phyloP scores from a whole-genome alignment of 352 stramenopile species.

The Phytophthora syringae region DNA sequence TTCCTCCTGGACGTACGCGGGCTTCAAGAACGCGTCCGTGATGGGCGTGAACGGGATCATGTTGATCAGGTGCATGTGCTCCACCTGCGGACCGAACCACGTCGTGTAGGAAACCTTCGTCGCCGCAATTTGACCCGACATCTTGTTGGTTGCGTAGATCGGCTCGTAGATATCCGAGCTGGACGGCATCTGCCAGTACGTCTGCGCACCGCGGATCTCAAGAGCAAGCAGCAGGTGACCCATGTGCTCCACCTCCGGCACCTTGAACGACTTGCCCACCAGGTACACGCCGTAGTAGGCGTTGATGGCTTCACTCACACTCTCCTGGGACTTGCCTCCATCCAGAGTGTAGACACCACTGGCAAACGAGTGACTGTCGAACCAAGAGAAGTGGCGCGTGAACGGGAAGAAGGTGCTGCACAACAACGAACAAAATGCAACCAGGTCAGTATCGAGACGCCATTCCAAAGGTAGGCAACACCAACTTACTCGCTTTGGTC shows the following conservation, averaged over 20 bases:
- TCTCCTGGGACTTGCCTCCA: conserved; percentile 97
- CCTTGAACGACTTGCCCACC: conserved; percentile 79
- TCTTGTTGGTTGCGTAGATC: conserved; percentile 80
- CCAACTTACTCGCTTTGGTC: conserved; percentile 66
- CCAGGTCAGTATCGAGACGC: conserved; percentile 4
- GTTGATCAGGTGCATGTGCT: conserved; percentile 92
- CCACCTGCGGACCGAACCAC: conserved; percentile 84
- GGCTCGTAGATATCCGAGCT: conserved; percentile 69
- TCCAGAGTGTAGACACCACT: conserved; percentile 95
- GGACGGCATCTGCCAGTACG: conserved; percentile 96
- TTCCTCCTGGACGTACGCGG: conserved; percentile 77
- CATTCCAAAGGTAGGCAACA: neutral
- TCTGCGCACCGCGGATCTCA: conserved; percentile 94
- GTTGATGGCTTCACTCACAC: conserved; percentile 96
- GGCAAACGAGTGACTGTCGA: conserved; percentile 96
- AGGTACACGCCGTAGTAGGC: conserved; percentile 98
- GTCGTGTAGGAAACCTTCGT: conserved; percentile 90
- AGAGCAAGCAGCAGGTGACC: conserved; percentile 91
- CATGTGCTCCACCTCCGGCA: conserved; percentile 86
- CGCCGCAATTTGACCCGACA: conserved; percentile 80
- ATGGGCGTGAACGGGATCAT: conserved; percentile 93
- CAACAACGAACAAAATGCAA: conserved; percentile 7
- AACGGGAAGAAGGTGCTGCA: conserved; percentile 88
- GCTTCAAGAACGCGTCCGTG: conserved; percentile 74
- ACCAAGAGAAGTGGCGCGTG: conserved; percentile 97